Conservation (phyloP, 2,329 filamentous ascomycete genomes). For the Paecilomyces dactylethromorphus region DNA sequence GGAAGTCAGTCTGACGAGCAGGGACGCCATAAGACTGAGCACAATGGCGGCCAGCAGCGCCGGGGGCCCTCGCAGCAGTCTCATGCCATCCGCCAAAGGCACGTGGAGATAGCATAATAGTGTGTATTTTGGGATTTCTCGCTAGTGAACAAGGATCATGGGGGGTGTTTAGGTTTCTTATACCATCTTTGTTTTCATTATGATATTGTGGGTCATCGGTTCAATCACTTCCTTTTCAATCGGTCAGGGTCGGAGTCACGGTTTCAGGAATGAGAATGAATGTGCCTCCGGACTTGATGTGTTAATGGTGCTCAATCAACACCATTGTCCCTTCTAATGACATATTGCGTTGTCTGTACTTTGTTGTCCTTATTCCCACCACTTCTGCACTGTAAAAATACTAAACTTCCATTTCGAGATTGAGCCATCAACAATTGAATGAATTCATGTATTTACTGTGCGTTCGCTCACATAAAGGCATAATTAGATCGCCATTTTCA, state of each 20-base stretch:
- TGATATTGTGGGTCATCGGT: background rate
- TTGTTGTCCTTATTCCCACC: background rate
- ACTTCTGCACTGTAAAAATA: background rate
- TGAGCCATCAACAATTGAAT: background rate
- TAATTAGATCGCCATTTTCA: background rate
- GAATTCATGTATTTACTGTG: background rate
- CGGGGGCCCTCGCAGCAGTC: slow-evolving; percentile 23
- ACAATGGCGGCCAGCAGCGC: slow-evolving; percentile 28
- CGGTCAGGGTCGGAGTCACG: slow-evolving; percentile 5
- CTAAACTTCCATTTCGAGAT: background rate
- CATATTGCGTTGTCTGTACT: background rate
- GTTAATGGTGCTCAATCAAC: background rate
- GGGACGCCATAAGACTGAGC: slow-evolving; percentile 34
- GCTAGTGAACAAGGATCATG: slow-evolving; percentile 13
- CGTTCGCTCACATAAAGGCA: background rate
- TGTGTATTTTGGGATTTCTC: slow-evolving; percentile 7
- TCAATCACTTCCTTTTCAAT: background rate
- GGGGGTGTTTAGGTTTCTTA: slow-evolving; percentile 21
- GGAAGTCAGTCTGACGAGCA: slow-evolving; percentile 30
- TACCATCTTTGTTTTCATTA: slow-evolving; percentile 20
- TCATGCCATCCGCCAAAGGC: slow-evolving; percentile 19
- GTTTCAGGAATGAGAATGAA: background rate
- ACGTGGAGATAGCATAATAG: slow-evolving; percentile 17
- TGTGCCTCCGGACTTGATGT: background rate
- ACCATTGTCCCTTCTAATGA: background rate